Evolutionary conservation across 139 green algal species (phyloP).

Genomic region (Picochlorum costavermella): DNA sequence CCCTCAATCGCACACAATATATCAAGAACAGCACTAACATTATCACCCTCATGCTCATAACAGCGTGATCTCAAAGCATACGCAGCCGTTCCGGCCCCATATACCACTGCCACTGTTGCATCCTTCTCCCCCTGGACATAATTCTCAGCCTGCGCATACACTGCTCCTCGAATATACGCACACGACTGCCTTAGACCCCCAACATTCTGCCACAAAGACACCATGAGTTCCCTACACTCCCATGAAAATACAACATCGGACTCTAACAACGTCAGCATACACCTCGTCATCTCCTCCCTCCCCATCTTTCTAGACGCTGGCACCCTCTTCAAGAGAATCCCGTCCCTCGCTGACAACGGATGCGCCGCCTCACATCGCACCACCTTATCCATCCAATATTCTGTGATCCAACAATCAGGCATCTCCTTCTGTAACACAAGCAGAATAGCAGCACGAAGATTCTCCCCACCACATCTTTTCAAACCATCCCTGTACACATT

Average conservation of each 20-base stretch:
- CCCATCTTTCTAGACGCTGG: conserved; percentile 11
- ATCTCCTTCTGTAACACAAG: conserved; percentile 13
- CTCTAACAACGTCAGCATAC: conserved; percentile 2
- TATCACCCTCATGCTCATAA: conserved; percentile 24
- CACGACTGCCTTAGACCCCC: conserved; percentile 4
- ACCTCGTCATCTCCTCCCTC: neutral
- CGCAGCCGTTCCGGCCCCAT: conserved; percentile 27
- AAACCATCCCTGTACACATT: conserved; percentile 13
- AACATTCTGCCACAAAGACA: neutral
- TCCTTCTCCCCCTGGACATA: conserved; percentile 19
- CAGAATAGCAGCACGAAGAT: conserved; percentile 13
- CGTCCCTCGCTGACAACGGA: conserved; percentile 29
- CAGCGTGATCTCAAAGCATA: conserved; percentile 14
- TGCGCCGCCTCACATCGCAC: conserved; percentile 17
- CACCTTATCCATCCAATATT: conserved; percentile 18
- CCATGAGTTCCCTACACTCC: neutral
- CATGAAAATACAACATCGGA: neutral
- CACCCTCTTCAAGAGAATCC: conserved; percentile 25
- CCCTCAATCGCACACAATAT: conserved; percentile 8
- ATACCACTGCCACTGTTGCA: conserved; percentile 11
- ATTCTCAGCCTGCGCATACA: conserved; percentile 15
- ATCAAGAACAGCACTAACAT: conserved; percentile 17
- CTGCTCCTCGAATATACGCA: conserved; percentile 16
- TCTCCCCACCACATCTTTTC: neutral
- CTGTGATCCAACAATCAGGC: conserved; percentile 18